A percentile compares a stretch with the other conserved stretches of the same genome.
phyloP scores from a whole-genome alignment of 2,329 filamentous ascomycete species.

The Exophiala sideris region DNA sequence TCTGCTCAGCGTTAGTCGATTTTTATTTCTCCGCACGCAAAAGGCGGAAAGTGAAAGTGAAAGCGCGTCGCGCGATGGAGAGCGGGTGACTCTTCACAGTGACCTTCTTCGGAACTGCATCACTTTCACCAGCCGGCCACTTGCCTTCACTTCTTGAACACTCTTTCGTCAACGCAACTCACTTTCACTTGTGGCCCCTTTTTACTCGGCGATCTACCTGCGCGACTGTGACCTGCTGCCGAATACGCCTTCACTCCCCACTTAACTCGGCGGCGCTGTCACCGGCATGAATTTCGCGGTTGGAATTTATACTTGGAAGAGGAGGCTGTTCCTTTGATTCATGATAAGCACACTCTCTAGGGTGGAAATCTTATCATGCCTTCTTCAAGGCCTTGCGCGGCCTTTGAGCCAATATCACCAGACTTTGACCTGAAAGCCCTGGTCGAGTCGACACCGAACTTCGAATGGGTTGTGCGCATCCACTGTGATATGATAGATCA shows the following conservation, averaged over 20 bases:
- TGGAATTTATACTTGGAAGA: slow-evolving; percentile 1
- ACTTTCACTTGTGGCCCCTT: not conserved
- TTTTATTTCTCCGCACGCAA: not conserved
- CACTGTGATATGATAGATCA: slow-evolving; percentile 73
- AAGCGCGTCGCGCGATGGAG: not conserved
- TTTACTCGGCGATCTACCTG: not conserved
- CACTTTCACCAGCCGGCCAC: not conserved
- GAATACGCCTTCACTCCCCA: not conserved
- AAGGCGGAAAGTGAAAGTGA: no score
- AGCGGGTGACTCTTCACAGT: not conserved
- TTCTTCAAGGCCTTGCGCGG: slow-evolving; percentile 72
- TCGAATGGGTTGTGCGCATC: slow-evolving; percentile 80
- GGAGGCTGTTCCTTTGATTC: slow-evolving; percentile 1
- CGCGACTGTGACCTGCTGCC: not conserved
- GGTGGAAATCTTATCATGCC: slow-evolving; percentile 59
- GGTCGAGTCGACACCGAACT: slow-evolving; percentile 76
- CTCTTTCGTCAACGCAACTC: not conserved
- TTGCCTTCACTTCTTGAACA: not conserved
- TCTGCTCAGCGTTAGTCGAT: not conserved
- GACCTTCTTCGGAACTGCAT: not conserved
- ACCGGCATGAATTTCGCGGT: no score
- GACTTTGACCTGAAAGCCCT: slow-evolving; percentile 73
- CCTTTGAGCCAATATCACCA: slow-evolving; percentile 87
- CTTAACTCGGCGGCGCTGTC: not conserved
- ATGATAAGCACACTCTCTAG: not conserved